Base-by-base conservation (phyloP, 2,329 filamentous ascomycete species). In the Rutstroemia sp. region DNA sequence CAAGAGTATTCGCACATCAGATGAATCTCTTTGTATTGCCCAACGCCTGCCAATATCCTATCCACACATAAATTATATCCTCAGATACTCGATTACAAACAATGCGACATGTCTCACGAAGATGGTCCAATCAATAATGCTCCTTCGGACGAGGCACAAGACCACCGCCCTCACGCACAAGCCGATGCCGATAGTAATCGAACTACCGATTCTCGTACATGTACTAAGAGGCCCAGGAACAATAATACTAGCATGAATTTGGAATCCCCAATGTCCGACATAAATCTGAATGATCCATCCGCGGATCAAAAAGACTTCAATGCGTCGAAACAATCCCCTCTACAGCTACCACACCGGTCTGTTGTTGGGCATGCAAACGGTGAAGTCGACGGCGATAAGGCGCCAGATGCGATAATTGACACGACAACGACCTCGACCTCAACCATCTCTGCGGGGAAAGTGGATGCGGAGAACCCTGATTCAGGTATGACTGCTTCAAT, bases 51-150 rank as follows among this genome's bases (percentile, higher is more conserved):
- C 25, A 27, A 27, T 27, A 27, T 30, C 27, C 10, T 30, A 10
- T 5, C 5, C 23, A 3, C 23, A 23, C 27, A 30, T 10, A 30
- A 30, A 30, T 30, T 30, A 8, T 30, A 8, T 30, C 27, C 27
- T 10, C 27, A 8, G 10, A 10, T 30, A 30, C 27, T 9, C 7
- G 10, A 6, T 2, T 10, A 10, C 8, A 30, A 9, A 12, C 27
- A 30, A 62, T 63, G 61, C 57, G 57, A 60, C 38, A 66, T 66
- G 64, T 61, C 63, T 62, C 60, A 45, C 52, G 61, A 52, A 61
- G 61, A 61, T 41, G 49, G 54, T 41, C 51, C 41, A 46, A 54
- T 56, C 27, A 30, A 30, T 10, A 30, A 30, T 27, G 27, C 34
- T 30, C 37, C 49, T 48, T 48, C 46, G 25, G 46, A 50, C 30